These are phyloP conservation scores for Psidium guajava DNA, from an alignment of 345 rosid genomes.

Conservation along the genomic window DNA sequence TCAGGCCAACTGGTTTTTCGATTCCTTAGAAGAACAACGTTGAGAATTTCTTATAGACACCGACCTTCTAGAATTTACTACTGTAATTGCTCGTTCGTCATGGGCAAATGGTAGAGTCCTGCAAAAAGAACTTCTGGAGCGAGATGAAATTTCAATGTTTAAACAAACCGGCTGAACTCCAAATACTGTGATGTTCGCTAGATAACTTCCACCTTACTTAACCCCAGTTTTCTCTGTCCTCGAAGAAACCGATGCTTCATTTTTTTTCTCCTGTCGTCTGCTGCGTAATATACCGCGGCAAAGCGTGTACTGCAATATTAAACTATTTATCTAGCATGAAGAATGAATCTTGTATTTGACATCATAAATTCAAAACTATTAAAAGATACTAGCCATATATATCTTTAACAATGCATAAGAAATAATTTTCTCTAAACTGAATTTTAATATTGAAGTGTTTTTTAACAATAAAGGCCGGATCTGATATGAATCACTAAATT, in stretches of 20 bases:
- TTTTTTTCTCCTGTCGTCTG: not conserved
- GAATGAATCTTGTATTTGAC: not conserved
- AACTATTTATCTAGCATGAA: not conserved
- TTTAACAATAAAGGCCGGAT: too few species aligned
- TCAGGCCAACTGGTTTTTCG: not conserved
- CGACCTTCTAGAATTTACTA: not conserved
- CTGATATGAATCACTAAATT: too few species aligned
- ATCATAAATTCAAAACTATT: not conserved
- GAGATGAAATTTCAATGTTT: not conserved
- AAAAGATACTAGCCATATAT: too few species aligned
- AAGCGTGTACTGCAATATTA: not conserved
- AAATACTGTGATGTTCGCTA: not conserved
- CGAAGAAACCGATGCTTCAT: not conserved
- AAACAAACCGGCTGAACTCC: not conserved
- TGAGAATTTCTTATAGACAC: not conserved
- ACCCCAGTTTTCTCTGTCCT: not conserved
- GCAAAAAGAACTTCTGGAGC: not conserved
- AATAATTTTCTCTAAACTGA: too few species aligned
- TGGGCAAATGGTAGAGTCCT: not conserved
- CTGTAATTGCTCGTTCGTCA: not conserved
- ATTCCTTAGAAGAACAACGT: not conserved
- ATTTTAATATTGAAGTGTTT: too few species aligned
- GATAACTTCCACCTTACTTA: not conserved
- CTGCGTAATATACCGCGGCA: not conserved
- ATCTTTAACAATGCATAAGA: too few species aligned